phyloP scores from a whole-genome alignment of 2,329 filamentous ascomycete genomes.

The Penicillium aurantiogriseum region DNA sequence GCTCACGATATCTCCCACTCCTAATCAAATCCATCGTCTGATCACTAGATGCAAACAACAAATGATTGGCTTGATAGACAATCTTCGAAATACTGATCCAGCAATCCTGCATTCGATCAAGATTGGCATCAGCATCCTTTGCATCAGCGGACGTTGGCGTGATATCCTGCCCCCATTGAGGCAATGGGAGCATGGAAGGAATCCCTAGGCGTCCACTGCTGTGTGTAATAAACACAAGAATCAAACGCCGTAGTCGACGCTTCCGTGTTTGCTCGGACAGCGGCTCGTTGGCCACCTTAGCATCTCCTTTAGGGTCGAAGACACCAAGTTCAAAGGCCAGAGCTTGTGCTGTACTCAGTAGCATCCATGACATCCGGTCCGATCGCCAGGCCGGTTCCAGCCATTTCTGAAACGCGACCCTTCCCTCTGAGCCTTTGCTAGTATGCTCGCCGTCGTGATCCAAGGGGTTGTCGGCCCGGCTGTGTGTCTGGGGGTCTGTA shows the following conservation, averaged over 20 bases:
- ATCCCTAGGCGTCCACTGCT: constrained; percentile 89
- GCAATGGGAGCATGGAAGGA: constrained; percentile 81
- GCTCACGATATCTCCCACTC: constrained; percentile 75
- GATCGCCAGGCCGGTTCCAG: constrained; percentile 92
- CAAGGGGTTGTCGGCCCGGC: constrained; percentile 51
- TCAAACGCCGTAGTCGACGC: constrained; percentile 78
- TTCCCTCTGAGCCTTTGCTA: constrained; percentile 64
- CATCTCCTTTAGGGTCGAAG: constrained; percentile 85
- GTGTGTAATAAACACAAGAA: constrained; percentile 89
- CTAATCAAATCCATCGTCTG: constrained; percentile 87
- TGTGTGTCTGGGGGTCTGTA: constrained; percentile 66
- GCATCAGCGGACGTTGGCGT: constrained; percentile 32
- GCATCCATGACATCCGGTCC: constrained; percentile 97
- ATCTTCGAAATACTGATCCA: constrained; percentile 92
- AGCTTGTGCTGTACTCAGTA: constrained; percentile 85
- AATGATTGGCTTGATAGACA: constrained; percentile 87
- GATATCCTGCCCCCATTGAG: constrained; percentile 44
- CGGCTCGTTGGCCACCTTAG: constrained; percentile 53
- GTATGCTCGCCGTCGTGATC: constrained; percentile 43
- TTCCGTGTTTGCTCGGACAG: constrained; percentile 68
- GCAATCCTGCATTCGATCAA: constrained; percentile 68
- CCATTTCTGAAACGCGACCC: constrained; percentile 84
- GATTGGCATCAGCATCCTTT: constrained; percentile 36
- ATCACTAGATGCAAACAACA: constrained; percentile 81
- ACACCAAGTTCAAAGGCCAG: constrained; percentile 92